Base-by-base conservation (phyloP, 1,284 basidiomycete species). In the Calocybe gambosa region DNA sequence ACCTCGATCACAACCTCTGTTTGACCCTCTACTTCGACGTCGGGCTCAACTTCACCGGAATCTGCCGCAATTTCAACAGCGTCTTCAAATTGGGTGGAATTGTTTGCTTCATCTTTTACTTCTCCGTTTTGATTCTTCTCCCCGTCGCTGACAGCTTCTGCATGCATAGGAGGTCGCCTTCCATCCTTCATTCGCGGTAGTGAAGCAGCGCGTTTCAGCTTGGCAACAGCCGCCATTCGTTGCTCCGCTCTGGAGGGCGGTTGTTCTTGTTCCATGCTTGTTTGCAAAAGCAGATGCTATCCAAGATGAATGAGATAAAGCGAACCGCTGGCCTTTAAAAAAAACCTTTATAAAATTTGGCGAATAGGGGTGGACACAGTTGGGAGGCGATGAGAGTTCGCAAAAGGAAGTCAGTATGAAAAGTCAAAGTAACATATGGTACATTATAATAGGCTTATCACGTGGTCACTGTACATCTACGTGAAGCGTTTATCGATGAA, bases 101-200 rank as follows among this genome's bases (percentile, higher is more conserved):
- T 60, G 25, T 54, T 60, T 5, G 51, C 46, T 39, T 62, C 61
- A 13, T 62, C 65, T 23, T 61, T 71, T 54, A 71, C 74, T 19
- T 83, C 80, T 40, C 70, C 74, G 29, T 57, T 66, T 29, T 68
- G 69, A 33, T 68, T 69, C 57, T 75, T 78, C 62, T 89, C 86
- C 10, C 85, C 83, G 59, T 89, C 86, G 58, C 83, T 86, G 42
- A 86, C 75, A 16, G 78, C 82, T 55, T 88, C 84, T 53, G 77
- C 74, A 56, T 86, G 86, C 85, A 89, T 88, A 38, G 85, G 83
- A 1, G 87, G 87, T 39, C 91, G 74, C 42, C 89, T 70, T 1
- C 89, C 90, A 62, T 91, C 85, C 62, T 90, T 89, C 77, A 88
- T 88, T 46, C 91, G 78, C 29, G 91, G 91, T 21, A 93, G 68